Percentiles rank a stretch among this genome's conserved stretches.
Evolutionary conservation across 257 asterid genomes (phyloP).

Genomic region (Solanum lycopersicoides): DNA sequence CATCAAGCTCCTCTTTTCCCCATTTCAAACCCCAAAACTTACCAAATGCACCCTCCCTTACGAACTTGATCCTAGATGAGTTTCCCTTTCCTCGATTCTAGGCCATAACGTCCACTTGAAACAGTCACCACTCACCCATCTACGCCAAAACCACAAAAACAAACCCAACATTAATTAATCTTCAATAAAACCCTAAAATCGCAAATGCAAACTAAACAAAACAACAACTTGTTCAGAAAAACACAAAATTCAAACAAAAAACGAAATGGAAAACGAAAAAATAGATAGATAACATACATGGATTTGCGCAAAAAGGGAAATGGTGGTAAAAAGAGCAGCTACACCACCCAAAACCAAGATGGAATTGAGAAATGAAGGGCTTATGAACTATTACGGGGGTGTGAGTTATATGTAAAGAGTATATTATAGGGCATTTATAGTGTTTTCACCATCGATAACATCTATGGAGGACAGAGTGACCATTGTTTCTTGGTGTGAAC

Average conservation of each 20-base stretch:
- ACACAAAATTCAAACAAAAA: neutral
- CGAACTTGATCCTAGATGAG: constrained; percentile 5
- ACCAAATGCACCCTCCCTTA: constrained; percentile 4
- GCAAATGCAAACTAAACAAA: constrained; percentile 2
- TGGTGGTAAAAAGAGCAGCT: neutral
- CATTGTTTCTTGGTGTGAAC: neutral
- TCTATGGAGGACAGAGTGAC: neutral
- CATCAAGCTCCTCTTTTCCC: constrained; percentile 1
- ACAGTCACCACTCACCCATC: neutral
- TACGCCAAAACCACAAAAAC: neutral
- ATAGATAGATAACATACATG: neutral
- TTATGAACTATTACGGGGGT: neutral
- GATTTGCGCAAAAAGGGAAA: neutral
- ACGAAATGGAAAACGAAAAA: no score
- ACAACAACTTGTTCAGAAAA: neutral
- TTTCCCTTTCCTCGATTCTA: constrained; percentile 20
- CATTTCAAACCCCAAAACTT: neutral
- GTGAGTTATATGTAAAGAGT: neutral
- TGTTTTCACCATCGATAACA: neutral
- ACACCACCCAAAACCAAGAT: neutral
- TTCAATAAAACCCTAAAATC: constrained; percentile 6
- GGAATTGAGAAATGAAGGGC: neutral
- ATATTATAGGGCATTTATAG: neutral
- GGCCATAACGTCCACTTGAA: constrained; percentile 23
- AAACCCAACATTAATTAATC: neutral